phyloP scores from a whole-genome alignment of 257 asterid genomes.

The Lavandula angustifolia region DNA sequence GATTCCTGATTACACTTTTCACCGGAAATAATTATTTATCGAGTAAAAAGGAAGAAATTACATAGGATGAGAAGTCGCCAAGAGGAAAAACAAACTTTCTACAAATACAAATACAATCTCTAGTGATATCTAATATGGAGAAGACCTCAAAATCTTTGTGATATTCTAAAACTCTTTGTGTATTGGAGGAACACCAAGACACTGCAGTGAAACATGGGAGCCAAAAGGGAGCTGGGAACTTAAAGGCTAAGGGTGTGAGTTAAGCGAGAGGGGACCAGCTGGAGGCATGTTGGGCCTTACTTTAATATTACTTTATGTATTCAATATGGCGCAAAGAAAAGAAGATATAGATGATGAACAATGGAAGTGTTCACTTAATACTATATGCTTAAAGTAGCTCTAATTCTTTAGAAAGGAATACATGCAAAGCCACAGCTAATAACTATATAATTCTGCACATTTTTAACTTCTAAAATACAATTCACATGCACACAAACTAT shows the following conservation, averaged over 20 bases:
- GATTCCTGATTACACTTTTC: slow-evolving; percentile 20
- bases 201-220: no score
- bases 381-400: neutral
- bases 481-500: slow-evolving; percentile 7
- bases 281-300: no score
- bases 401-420: slow-evolving; percentile 10
- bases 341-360: slow-evolving; percentile 1
- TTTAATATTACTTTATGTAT: no score
- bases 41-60: no score
- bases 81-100: neutral
- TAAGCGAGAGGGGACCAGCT: no score
- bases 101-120: no score
- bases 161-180: no score
- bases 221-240: no score
- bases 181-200: no score
- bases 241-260: no score
- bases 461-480: slow-evolving; percentile 4
- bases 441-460: slow-evolving; percentile 7
- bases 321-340: neutral
- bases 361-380: neutral
- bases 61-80: neutral
- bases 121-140: neutral
- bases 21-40: no score
- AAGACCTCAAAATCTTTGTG: neutral
- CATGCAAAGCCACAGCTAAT: slow-evolving; percentile 18